Evolutionary conservation across 2,329 filamentous ascomycete species (phyloP).

Genomic region (Nemania sp.): DNA sequence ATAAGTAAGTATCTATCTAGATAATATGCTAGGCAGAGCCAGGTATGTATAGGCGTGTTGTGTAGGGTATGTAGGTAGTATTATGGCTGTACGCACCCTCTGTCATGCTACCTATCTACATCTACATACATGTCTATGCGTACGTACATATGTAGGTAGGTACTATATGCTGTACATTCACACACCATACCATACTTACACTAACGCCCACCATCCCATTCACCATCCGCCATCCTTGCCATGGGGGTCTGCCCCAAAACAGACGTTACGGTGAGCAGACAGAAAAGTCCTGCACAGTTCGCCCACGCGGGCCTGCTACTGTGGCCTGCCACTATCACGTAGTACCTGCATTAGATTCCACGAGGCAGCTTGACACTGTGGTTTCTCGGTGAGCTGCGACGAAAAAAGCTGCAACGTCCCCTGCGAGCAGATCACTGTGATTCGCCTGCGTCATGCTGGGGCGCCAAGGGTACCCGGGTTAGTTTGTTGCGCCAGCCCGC

Average conservation of each 20-base stretch:
- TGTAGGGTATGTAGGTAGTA: no score
- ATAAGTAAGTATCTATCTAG: no score
- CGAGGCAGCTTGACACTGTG: conserved; percentile 46
- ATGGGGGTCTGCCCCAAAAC: conserved; percentile 8
- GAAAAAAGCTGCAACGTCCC: conserved; percentile 2
- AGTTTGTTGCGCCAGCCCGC: conserved; percentile 9
- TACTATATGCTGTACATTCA: neutral
- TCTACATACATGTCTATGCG: no score
- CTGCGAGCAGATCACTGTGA: conserved; percentile 34
- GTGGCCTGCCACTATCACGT: conserved; percentile 30
- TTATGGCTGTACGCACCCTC: no score
- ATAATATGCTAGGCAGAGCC: no score
- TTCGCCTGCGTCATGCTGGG: conserved; percentile 43
- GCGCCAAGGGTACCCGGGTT: conserved; percentile 20
- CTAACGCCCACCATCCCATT: neutral
- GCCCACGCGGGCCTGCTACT: conserved; percentile 12
- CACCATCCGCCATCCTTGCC: neutral
- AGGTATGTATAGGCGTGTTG: no score
- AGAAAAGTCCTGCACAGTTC: conserved; percentile 35
- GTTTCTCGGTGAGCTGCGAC: conserved; percentile 45
- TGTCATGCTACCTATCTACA: no score
- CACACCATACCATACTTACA: no score
- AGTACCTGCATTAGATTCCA: conserved; percentile 49
- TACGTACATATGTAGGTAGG: no score
- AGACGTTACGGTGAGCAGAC: conserved; percentile 8